A percentile compares a stretch with the other conserved stretches of the same genome.
These are phyloP conservation scores for Cystobasidium slooffiae DNA, from an alignment of 1,284 basidiomycete species.

Conservation along the genomic window DNA sequence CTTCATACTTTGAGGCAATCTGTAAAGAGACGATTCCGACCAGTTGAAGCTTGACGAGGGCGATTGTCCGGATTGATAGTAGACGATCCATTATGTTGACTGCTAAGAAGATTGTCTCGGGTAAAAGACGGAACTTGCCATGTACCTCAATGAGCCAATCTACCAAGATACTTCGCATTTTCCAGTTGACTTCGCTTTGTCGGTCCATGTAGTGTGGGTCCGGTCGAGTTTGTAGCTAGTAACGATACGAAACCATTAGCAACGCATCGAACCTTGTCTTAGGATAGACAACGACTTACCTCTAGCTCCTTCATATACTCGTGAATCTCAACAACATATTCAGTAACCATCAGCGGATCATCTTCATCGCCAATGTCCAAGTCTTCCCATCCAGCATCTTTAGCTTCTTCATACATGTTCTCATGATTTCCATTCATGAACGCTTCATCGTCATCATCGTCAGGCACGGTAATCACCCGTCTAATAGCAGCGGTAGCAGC, in stretches of 20 bases:
- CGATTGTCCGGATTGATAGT: slow-evolving; percentile 85
- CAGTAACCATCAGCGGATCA: slow-evolving; percentile 94
- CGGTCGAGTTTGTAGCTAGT: slow-evolving; percentile 76
- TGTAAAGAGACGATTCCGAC: slow-evolving; percentile 94
- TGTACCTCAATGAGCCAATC: slow-evolving; percentile 99
- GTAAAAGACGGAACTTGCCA: slow-evolving; percentile 86
- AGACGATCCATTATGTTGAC: slow-evolving; percentile 97
- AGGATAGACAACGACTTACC: slow-evolving; percentile 64
- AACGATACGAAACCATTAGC: neutral
- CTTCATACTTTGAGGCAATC: slow-evolving; percentile 93
- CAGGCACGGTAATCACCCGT: slow-evolving; percentile 37
- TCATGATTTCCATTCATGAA: slow-evolving; percentile 47
- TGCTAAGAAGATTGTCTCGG: slow-evolving; percentile 93
- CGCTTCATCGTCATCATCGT: slow-evolving; percentile 41
- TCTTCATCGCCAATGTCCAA: slow-evolving; percentile 91
- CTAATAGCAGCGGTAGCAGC: slow-evolving; percentile 18
- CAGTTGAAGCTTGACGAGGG: slow-evolving; percentile 89
- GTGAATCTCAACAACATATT: slow-evolving; percentile 95
- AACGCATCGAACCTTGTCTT: neutral
- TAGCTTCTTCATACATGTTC: slow-evolving; percentile 55
- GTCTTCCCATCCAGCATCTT: slow-evolving; percentile 72
- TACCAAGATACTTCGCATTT: slow-evolving; percentile 88
- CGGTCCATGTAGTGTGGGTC: slow-evolving; percentile 87
- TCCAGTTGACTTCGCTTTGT: slow-evolving; percentile 87
- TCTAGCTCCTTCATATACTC: slow-evolving; percentile 79